phyloP scores from a whole-genome alignment of 129 eudicot species.

The Centrapalus pauciflorus region DNA sequence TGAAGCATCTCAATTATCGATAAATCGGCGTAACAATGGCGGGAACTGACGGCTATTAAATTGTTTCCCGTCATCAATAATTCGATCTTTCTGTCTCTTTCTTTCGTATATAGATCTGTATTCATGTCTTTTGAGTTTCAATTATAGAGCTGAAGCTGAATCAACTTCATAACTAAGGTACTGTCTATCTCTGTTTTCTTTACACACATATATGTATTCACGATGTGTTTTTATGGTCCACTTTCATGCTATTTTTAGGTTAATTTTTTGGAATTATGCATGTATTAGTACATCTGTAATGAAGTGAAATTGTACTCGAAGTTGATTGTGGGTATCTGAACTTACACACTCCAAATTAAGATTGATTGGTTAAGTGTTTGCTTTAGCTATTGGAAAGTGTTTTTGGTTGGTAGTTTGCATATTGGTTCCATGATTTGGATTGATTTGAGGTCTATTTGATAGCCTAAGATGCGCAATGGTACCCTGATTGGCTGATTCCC shows the following conservation, averaged over 20 bases:
- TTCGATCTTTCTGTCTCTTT: neutral
- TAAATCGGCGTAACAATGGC: conserved; percentile 5
- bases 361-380: neutral
- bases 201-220: neutral
- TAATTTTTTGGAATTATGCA: neutral
- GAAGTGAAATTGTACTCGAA: neutral
- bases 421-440: neutral
- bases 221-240: neutral
- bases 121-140: neutral
- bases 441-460: no score
- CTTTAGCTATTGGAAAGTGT: neutral
- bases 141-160: conserved; percentile 9
- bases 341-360: neutral
- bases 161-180: conserved; percentile 8
- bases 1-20: neutral
- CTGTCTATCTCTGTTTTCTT: neutral
- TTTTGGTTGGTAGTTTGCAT: neutral
- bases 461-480: no score
- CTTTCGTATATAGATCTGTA: neutral
- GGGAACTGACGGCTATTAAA: conserved; percentile 17
- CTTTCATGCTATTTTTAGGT: neutral
- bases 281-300: neutral
- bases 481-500: no score
- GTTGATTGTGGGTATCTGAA: neutral
- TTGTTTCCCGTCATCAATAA: neutral